Evolutionary conservation across 1,139 yeast genomes (phyloP).

Genomic region (Kodamaea suecica): DNA sequence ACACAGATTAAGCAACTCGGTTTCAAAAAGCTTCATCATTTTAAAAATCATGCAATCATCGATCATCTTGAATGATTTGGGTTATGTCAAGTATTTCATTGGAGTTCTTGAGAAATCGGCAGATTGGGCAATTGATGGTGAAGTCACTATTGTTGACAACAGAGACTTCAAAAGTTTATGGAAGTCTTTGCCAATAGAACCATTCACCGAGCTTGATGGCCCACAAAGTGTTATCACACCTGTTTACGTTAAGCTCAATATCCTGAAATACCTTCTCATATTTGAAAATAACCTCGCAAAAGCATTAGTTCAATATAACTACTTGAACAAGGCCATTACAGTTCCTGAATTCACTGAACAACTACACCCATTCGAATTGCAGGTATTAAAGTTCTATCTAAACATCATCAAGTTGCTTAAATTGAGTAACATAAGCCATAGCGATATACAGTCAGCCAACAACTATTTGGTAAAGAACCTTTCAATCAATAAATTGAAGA

Average conservation of each 20-base stretch:
- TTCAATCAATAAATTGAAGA: constrained; percentile 24
- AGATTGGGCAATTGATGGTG: constrained; percentile 9
- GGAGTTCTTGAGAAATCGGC: constrained; percentile 13
- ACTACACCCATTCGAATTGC: constrained; percentile 3
- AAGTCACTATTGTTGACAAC: constrained; percentile 34
- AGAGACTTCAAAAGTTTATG: constrained; percentile 48
- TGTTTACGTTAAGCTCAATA: constrained; percentile 7
- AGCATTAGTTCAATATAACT: background rate
- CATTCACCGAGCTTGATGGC: constrained; percentile 6
- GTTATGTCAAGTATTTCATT: constrained; percentile 29
- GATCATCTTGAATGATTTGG: constrained; percentile 36
- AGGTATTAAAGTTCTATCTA: constrained; percentile 7
- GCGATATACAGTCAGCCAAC: constrained; percentile 12
- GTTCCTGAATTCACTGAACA: background rate
- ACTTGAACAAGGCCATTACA: constrained; percentile 2
- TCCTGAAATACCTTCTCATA: constrained; percentile 14
- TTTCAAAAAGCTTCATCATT: constrained; percentile 32
- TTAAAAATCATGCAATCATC: constrained; percentile 35
- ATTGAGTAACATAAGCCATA: constrained; percentile 20
- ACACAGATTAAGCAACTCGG: constrained; percentile 36
- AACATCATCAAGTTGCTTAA: constrained; percentile 21
- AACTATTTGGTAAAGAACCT: constrained; percentile 33
- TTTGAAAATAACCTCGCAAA: constrained; percentile 7
- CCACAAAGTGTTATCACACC: constrained; percentile 6
- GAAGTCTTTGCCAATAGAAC: constrained; percentile 22